phyloP scores from a whole-genome alignment of 2,329 filamentous ascomycete genomes.

The Microsporum ferrugineum region DNA sequence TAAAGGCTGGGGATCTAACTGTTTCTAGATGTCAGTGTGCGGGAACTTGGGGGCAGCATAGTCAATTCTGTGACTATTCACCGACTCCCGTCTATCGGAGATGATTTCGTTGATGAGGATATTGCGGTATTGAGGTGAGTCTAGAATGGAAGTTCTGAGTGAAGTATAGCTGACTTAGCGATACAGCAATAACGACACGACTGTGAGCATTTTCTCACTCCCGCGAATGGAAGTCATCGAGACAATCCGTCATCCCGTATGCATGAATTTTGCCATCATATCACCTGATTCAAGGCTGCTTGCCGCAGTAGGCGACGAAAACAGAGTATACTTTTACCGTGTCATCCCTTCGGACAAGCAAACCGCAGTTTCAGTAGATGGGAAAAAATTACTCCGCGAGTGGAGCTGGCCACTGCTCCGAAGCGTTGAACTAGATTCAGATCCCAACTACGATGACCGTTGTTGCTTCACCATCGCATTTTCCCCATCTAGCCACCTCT shows the following conservation, averaged over 20 bases:
- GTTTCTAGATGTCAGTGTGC: slow-evolving; percentile 40
- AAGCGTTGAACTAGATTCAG: slow-evolving; percentile 32
- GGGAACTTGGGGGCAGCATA: slow-evolving; percentile 51
- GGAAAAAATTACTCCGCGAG: slow-evolving; percentile 26
- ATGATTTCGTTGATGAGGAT: slow-evolving; percentile 41
- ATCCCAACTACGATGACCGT: slow-evolving; percentile 30
- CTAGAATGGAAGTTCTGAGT: slow-evolving; percentile 22
- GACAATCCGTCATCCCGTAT: slow-evolving; percentile 63
- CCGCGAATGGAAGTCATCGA: slow-evolving; percentile 56
- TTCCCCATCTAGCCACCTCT: slow-evolving; percentile 38
- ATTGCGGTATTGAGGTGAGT: slow-evolving; percentile 41
- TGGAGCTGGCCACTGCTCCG: slow-evolving; percentile 34
- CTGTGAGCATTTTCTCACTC: slow-evolving; percentile 72
- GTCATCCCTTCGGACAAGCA: slow-evolving; percentile 23
- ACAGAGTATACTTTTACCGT: slow-evolving; percentile 69
- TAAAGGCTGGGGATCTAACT: slow-evolving; percentile 8
- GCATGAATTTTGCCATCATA: slow-evolving; percentile 87
- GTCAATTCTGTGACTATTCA: slow-evolving; percentile 58
- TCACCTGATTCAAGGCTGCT: slow-evolving; percentile 76
- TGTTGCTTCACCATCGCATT: slow-evolving; percentile 41
- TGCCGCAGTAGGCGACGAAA: slow-evolving; percentile 76
- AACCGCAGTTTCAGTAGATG: slow-evolving; percentile 18
- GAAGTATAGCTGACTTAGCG: slow-evolving; percentile 47
- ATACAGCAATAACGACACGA: slow-evolving; percentile 83
- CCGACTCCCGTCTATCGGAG: slow-evolving; percentile 37